These are phyloP conservation scores for Linderina pennispora DNA, from an alignment of 192 early-diverging fungal genomes.

Conservation along the genomic window DNA sequence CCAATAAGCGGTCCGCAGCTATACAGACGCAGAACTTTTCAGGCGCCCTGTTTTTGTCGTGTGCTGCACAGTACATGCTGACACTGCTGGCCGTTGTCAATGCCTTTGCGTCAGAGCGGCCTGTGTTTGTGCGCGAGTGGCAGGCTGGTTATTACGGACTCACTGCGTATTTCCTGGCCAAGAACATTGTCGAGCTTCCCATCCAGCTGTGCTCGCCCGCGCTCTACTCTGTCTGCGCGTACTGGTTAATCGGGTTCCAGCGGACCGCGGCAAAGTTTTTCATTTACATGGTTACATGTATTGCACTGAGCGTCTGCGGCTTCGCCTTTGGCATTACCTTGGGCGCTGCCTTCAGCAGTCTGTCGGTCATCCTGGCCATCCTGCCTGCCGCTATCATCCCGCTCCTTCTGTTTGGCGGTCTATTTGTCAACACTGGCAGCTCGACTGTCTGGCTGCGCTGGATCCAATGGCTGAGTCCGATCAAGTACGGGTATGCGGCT, in stretches of 20 bases:
- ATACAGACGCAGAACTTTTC: constrained; percentile 47
- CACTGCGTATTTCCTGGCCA: constrained; percentile 50
- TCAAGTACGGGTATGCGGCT: constrained; percentile 54
- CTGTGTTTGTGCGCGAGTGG: constrained; percentile 55
- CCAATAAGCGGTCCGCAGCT: constrained; percentile 14
- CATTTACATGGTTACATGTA: constrained; percentile 24
- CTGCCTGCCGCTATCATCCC: constrained; percentile 51
- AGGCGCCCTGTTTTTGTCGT: constrained; percentile 51
- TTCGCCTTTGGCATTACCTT: constrained; percentile 49
- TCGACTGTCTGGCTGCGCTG: constrained; percentile 52
- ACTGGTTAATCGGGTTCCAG: constrained; percentile 53
- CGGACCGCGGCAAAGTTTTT: constrained; percentile 37
- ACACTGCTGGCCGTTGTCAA: constrained; percentile 44
- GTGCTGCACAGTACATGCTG: constrained; percentile 41
- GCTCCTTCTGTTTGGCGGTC: constrained; percentile 51
- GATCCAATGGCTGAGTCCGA: constrained; percentile 48
- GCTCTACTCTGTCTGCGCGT: constrained; percentile 38
- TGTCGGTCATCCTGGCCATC: constrained; percentile 42
- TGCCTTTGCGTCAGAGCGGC: constrained; percentile 48
- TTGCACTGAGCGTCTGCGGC: constrained; percentile 41
- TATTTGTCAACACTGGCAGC: constrained; percentile 54
- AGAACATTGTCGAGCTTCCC: constrained; percentile 53
- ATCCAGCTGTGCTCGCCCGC: constrained; percentile 46
- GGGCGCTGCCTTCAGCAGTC: constrained; percentile 41
- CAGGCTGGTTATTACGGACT: constrained; percentile 51